Percentiles rank a stretch among this genome's conserved stretches.
Conservation (phyloP, 208 protist species). For the Wallacemonas sp. region DNA sequence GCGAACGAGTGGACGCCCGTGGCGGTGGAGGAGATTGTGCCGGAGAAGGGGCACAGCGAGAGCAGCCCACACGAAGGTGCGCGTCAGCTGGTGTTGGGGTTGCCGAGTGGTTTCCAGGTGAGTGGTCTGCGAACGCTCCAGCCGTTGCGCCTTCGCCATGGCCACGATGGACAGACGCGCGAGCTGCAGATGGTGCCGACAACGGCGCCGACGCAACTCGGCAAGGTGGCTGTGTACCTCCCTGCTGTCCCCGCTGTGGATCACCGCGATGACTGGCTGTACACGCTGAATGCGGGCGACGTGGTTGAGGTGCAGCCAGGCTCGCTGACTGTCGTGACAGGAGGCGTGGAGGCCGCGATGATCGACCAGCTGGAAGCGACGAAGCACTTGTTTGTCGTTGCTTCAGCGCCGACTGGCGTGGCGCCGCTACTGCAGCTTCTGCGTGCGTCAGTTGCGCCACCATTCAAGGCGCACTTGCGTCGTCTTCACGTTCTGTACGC, state of each 20-base stretch:
- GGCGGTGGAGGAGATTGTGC: conserved; percentile 19
- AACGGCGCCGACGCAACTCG: conserved; percentile 22
- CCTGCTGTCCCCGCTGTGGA: not conserved
- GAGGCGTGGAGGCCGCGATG: not conserved
- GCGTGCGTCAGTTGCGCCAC: conserved; percentile 8
- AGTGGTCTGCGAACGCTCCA: conserved; percentile 32
- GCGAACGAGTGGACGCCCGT: conserved; percentile 12
- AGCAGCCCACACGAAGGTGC: conserved; percentile 9
- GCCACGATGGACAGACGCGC: not conserved
- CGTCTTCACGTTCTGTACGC: conserved; percentile 16
- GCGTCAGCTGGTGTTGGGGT: conserved; percentile 22
- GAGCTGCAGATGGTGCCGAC: conserved; percentile 26
- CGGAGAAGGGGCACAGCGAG: conserved; percentile 16
- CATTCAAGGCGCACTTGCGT: not conserved
- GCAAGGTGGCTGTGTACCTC: conserved; percentile 29
- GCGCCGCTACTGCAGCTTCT: conserved; percentile 32
- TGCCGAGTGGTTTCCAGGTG: conserved; percentile 26
- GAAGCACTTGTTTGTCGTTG: conserved; percentile 11
- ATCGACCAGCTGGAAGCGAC: conserved; percentile 1
- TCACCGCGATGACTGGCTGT: conserved; percentile 15
- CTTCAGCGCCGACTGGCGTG: conserved; percentile 28
- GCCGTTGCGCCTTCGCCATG: conserved; percentile 18
- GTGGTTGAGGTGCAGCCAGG: conserved; percentile 25
- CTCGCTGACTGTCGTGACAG: not conserved
- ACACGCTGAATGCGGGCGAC: conserved; percentile 31